phyloP scores from a whole-genome alignment of 495 filamentous ascomycete genomes.

The Xylaria telfairii region DNA sequence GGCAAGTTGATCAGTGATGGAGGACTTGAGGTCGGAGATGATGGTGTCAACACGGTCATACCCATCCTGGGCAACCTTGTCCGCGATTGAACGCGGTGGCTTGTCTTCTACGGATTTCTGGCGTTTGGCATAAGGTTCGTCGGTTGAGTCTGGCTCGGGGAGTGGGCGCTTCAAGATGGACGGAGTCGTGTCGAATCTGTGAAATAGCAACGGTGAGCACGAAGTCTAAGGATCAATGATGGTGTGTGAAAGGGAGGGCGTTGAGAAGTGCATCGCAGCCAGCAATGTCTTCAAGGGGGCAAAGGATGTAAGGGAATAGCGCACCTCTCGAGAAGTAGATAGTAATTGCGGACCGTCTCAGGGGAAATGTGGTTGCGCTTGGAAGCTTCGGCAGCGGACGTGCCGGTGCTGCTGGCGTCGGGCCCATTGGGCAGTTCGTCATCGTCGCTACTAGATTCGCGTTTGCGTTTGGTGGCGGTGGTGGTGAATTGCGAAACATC shows the following conservation, averaged over 20 bases:
- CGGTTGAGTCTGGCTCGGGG: conserved; percentile 39
- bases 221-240: neutral
- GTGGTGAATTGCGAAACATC: conserved; percentile 48
- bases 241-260: neutral
- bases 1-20: conserved; percentile 45
- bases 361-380: conserved; percentile 31
- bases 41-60: conserved; percentile 55
- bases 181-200: conserved; percentile 49
- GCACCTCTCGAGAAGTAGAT: conserved; percentile 52
- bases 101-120: conserved; percentile 49
- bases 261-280: neutral
- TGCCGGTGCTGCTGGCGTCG: conserved; percentile 23
- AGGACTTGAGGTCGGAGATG: conserved; percentile 49
- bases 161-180: conserved; percentile 56
- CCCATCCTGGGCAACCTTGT: conserved; percentile 48
- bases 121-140: conserved; percentile 53
- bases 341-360: conserved; percentile 48
- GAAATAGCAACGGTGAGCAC: conserved; percentile 26
- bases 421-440: conserved; percentile 34
- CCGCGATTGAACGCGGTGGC: conserved; percentile 47
- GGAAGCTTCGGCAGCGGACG: conserved; percentile 14
- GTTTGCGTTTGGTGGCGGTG: conserved; percentile 61
- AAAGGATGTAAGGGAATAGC: conserved; percentile 26
- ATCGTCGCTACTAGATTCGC: conserved; percentile 54
- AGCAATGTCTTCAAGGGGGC: conserved; percentile 15